phyloP scores from a whole-genome alignment of 2,329 filamentous ascomycete species.

The Botryosphaeria dothidea region DNA sequence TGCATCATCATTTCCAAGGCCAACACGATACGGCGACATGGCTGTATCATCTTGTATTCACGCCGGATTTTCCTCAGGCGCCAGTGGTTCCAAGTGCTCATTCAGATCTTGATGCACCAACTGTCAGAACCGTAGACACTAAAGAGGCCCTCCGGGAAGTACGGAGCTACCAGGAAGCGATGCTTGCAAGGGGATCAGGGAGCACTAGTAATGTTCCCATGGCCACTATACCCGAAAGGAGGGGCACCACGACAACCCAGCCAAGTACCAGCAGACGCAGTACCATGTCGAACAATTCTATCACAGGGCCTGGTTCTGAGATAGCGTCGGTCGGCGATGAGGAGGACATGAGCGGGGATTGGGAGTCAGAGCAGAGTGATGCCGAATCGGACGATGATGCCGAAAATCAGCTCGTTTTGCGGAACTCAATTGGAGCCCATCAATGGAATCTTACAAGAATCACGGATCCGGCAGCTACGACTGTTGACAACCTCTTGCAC shows the following conservation, averaged over 20 bases:
- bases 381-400: not conserved
- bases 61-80: not conserved
- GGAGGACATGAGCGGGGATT: not conserved
- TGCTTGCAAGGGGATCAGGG: not conserved
- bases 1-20: not conserved
- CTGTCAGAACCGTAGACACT: not conserved
- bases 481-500: not conserved
- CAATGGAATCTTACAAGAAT: not conserved
- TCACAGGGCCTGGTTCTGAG: not conserved
- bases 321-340: no score
- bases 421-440: not conserved
- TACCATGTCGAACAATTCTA: not conserved
- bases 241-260: not conserved
- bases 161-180: not conserved
- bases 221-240: not conserved
- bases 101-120: not conserved
- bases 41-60: not conserved
- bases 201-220: not conserved
- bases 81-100: not conserved
- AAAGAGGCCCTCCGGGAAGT: not conserved
- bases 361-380: not conserved
- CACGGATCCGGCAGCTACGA: not conserved
- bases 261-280: not conserved
- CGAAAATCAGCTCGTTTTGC: not conserved
- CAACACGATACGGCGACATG: not conserved